These are phyloP conservation scores for Torrubiella hemipterigena DNA, from an alignment of 2,329 filamentous ascomycete species.

Conservation along the genomic window DNA sequence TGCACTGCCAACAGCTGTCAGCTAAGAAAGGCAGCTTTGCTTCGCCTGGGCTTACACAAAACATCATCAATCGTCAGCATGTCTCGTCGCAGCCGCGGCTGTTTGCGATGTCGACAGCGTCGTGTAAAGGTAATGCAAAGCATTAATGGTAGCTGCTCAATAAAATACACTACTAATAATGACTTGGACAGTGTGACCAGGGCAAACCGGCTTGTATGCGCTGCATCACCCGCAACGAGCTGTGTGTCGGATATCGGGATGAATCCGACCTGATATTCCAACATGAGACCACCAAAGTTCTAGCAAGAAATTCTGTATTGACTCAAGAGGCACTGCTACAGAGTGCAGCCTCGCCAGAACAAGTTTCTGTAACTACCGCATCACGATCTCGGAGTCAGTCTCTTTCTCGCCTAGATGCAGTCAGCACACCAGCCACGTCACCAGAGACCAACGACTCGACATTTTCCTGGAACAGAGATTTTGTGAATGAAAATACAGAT, in stretches of 20 bases:
- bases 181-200: constrained; percentile 22
- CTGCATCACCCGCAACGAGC: constrained; percentile 22
- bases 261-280: constrained; percentile 23
- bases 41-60: too few species aligned
- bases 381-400: background rate
- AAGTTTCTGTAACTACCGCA: background rate
- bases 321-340: constrained; percentile 14
- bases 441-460: background rate
- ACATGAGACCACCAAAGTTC: constrained; percentile 20
- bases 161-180: background rate
- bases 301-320: constrained; percentile 8
- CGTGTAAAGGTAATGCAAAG: constrained; percentile 13
- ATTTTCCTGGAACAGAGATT: background rate
- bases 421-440: background rate
- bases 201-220: constrained; percentile 21
- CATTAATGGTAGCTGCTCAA: background rate
- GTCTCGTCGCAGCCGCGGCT: constrained; percentile 18
- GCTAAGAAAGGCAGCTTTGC: too few species aligned
- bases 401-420: background rate
- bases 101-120: constrained; percentile 18
- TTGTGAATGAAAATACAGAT: background rate
- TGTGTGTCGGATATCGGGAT: constrained; percentile 25
- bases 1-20: background rate
- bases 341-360: background rate
- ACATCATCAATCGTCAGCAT: too few species aligned